phyloP scores from a whole-genome alignment of 257 asterid genomes.

The Nyctanthes arbortristis region DNA sequence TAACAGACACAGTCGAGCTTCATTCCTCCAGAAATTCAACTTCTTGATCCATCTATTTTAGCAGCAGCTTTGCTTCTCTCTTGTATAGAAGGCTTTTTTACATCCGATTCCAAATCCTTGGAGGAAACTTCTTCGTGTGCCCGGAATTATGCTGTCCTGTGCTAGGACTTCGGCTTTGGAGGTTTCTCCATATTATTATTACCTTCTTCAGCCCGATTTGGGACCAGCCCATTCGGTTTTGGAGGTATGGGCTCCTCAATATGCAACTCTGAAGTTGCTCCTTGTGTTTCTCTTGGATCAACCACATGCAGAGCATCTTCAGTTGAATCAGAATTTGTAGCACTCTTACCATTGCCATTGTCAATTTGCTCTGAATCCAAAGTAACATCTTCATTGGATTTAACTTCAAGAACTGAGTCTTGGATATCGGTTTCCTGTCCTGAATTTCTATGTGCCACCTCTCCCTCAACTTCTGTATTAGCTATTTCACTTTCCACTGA shows the following conservation, averaged over 20 bases:
- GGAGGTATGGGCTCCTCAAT: constrained; percentile 26
- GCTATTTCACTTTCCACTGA: constrained; percentile 19
- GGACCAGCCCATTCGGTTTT: constrained; percentile 16
- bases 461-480: constrained; percentile 13
- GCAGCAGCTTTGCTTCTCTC: constrained; percentile 19
- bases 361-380: constrained; percentile 31
- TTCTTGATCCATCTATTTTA: constrained; percentile 30
- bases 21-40: constrained; percentile 29
- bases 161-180: constrained; percentile 25
- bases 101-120: constrained; percentile 19
- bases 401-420: constrained; percentile 34
- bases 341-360: constrained; percentile 20
- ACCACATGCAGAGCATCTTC: constrained; percentile 23
- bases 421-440: constrained; percentile 23
- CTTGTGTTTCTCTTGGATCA: constrained; percentile 30
- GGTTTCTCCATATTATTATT: constrained; percentile 25
- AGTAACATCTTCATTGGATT: constrained; percentile 30
- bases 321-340: constrained; percentile 22
- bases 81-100: constrained; percentile 2
- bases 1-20: constrained; percentile 25
- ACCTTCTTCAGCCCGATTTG: constrained; percentile 30
- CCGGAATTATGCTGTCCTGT: constrained; percentile 28
- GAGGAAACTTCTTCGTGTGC: constrained; percentile 31
- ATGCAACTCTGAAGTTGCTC: constrained; percentile 33
- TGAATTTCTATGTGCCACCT: constrained; percentile 14